These are phyloP conservation scores for Geotrichum phurueaensis DNA, from an alignment of 1,139 yeast species.

Conservation along the genomic window DNA sequence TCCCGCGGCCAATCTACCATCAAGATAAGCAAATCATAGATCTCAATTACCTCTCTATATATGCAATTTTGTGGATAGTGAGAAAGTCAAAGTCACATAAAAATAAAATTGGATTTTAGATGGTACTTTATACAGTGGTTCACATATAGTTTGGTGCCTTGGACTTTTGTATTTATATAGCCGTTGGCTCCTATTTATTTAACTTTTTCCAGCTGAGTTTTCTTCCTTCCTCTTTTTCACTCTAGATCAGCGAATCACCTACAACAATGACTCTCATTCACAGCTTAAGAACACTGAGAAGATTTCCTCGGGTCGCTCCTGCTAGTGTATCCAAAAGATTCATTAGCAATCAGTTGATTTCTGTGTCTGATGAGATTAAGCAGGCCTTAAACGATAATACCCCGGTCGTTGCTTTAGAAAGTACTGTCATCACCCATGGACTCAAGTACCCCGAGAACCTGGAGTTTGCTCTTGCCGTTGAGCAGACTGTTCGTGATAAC, in stretches of 20 bases:
- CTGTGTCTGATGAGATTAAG: slow-evolving; percentile 51
- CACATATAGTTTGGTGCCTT: not conserved
- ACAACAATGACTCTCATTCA: not conserved
- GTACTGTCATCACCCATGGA: slow-evolving; percentile 88
- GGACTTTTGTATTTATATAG: not conserved
- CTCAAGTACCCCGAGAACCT: slow-evolving; percentile 75
- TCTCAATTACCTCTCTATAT: not conserved
- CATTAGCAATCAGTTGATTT: slow-evolving; percentile 21
- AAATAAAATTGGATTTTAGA: not conserved
- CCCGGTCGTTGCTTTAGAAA: slow-evolving; percentile 77
- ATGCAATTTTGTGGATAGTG: not conserved
- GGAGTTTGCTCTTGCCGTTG: slow-evolving; percentile 66
- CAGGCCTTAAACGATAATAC: slow-evolving; percentile 51
- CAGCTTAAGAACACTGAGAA: not conserved
- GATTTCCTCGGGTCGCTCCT: not conserved
- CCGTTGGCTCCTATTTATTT: not conserved
- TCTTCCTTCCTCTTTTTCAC: not conserved
- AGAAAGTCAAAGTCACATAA: not conserved
- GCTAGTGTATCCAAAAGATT: not conserved
- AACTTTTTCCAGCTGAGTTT: not conserved
- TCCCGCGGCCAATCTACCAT: not conserved
- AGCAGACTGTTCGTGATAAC: slow-evolving; percentile 48
- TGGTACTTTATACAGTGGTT: not conserved
- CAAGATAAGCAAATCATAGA: not conserved
- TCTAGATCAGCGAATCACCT: not conserved